Conservation (phyloP, 2,329 filamentous ascomycete genomes). For the Ophiostoma ips region DNA sequence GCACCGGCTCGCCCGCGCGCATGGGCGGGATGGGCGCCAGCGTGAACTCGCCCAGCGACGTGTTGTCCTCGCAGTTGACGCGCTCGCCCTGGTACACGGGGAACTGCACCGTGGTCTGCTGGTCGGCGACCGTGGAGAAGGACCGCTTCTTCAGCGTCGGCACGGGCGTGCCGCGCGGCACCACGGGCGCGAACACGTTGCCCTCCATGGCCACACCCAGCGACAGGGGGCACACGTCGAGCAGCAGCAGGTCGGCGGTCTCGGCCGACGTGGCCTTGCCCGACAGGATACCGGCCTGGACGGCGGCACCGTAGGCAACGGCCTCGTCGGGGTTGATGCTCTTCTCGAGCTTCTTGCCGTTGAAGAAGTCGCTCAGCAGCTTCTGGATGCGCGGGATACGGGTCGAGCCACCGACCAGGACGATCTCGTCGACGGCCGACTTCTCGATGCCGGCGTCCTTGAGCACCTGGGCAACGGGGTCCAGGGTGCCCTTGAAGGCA, state of each 20-base stretch:
- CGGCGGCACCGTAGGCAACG: conserved; percentile 95
- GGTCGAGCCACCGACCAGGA: conserved; percentile 96
- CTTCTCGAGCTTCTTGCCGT: conserved; percentile 99
- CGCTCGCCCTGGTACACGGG: conserved; percentile 92
- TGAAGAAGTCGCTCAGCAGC: conserved; percentile 96
- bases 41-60: conserved; percentile 92
- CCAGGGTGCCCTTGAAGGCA: conserved; percentile 83
- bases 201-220: conserved; percentile 68
- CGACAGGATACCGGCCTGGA: conserved; percentile 96
- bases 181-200: conserved; percentile 94
- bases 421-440: conserved; percentile 90
- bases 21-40: conserved; percentile 76
- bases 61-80: conserved; percentile 98
- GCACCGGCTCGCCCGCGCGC: conserved; percentile 88
- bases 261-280: conserved; percentile 84
- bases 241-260: conserved; percentile 82
- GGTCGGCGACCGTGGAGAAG: conserved; percentile 73
- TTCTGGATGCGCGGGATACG: conserved; percentile 99
- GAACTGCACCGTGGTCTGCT: conserved; percentile 77
- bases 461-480: conserved; percentile 91
- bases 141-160: conserved; percentile 74
- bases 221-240: conserved; percentile 92
- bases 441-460: conserved; percentile 86
- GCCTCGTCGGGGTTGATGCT: conserved; percentile 99
- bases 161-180: conserved; percentile 63